Base-by-base conservation (phyloP, 2,329 filamentous ascomycete genomes). In the Sporothrix globosa region DNA sequence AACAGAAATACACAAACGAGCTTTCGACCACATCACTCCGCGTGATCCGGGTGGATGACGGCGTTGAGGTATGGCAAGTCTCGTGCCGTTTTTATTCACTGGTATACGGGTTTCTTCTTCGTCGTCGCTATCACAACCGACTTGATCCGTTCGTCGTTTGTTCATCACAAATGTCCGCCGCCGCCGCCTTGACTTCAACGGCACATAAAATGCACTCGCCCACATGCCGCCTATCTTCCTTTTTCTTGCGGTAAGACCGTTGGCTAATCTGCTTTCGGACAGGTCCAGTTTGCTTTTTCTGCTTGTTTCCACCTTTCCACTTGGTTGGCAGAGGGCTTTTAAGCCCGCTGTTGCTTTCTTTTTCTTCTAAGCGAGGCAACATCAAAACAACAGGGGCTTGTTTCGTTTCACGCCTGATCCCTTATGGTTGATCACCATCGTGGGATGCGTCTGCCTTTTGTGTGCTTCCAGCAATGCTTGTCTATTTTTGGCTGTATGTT, bases 341-440 rank as follows among this genome's bases (percentile, higher is more conserved):
- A 21, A 9, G 17, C 30, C 7, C 7, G 30, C 2, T 27, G 17
- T 5, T 52, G 41, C 27, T 67, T 67, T 67, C 48, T 53, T 53
- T 67, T 67, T 67, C 34, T 19, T 39, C 19, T 58, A 68, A 56
- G 50, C 66, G 63, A 53, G 14, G 44, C 24, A 27, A 53, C 50
- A n/a, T 14, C 21, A 21, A 13, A 54, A 54, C 52, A 9, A 14
- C 54, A n/a, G 11, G 54, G 11, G 7, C 4, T 27, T 27, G 30
- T 44, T 67, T 67, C 34, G 65, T 67, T 67, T 56, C 50, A 54
- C n/a, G 50, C 34, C 19, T 41, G 63, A 11, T 53, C 46, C 61
- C 21, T 50, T 30, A 39, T 9, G 7, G 63, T 41, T n/a, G 46
- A 48, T 39, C 24, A n/a, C 17, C 52, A 7, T 50, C 24, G 5